Conservation (phyloP, 2,329 filamentous ascomycete species). For the Rhinocladiella similis region DNA sequence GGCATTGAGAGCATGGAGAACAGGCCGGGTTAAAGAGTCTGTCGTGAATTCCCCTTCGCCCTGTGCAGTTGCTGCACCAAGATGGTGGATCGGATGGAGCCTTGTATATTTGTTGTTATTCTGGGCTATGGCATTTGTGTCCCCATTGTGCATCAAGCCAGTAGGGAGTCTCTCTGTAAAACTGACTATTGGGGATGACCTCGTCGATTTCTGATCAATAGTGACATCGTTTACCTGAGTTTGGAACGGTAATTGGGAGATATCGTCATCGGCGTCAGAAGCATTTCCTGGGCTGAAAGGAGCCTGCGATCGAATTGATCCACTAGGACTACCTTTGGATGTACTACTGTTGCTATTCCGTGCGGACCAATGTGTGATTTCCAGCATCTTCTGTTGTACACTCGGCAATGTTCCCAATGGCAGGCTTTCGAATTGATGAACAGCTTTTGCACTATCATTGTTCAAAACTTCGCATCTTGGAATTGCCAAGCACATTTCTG, state of each 20-base stretch:
- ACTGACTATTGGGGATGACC: background rate
- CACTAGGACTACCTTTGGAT: conserved; percentile 4
- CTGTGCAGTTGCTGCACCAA: no score
- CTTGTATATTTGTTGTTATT: background rate
- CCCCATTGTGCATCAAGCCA: no score
- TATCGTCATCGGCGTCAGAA: conserved; percentile 3
- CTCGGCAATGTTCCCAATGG: background rate
- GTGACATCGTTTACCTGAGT: conserved; percentile 5
- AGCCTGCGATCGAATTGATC: conserved; percentile 12
- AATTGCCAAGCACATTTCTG: conserved; percentile 1
- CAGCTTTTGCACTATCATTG: background rate
- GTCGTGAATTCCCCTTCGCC: no score
- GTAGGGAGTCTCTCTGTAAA: background rate
- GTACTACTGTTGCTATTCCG: background rate
- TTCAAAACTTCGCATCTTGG: background rate
- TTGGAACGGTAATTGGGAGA: conserved; percentile 6
- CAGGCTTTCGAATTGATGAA: background rate
- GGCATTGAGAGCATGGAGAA: no score
- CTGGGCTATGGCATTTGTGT: background rate
- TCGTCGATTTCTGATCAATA: background rate
- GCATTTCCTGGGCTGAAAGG: background rate
- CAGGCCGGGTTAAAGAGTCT: no score
- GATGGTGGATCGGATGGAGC: no score
- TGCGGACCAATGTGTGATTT: background rate
- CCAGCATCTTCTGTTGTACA: conserved; percentile 7